A percentile compares a stretch with the other conserved stretches of the same genome.
Conservation (phyloP, 805 yeast species). For the Suhomyces tanzawaensis region DNA sequence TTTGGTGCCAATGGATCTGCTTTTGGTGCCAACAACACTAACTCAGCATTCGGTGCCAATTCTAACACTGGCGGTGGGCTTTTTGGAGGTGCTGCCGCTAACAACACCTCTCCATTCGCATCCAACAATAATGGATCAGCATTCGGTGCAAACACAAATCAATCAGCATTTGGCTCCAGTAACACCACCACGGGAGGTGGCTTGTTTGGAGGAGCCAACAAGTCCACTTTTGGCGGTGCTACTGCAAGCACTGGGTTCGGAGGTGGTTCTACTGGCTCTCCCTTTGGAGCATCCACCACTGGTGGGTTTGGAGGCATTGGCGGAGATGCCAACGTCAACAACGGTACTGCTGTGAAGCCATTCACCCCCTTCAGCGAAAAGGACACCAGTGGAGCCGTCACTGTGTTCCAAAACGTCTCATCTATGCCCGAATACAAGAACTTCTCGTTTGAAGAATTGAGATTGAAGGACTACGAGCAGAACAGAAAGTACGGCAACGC, state of each 20-base stretch:
- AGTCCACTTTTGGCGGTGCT: conserved; percentile 13
- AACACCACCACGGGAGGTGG: conserved; percentile 19
- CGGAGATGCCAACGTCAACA: conserved; percentile 35
- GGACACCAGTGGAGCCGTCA: conserved; percentile 57
- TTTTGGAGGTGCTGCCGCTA: conserved; percentile 15
- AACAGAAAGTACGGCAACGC: conserved; percentile 59
- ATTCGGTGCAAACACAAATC: conserved; percentile 5
- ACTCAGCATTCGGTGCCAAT: conserved; percentile 29
- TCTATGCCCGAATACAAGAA: conserved; percentile 89
- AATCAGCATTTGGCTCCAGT: conserved; percentile 42
- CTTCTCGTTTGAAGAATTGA: conserved; percentile 81
- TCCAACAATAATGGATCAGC: conserved; percentile 2
- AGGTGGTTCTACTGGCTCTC: conserved; percentile 18
- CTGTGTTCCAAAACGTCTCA: conserved; percentile 68
- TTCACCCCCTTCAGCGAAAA: conserved; percentile 70
- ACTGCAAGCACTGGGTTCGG: conserved; percentile 8
- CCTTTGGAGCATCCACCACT: conserved; percentile 23
- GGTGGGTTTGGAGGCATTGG: conserved; percentile 22
- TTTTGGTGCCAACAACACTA: conserved; percentile 17
- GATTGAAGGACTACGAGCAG: conserved; percentile 83
- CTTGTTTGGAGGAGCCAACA: conserved; percentile 24
- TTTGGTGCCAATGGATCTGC: conserved; percentile 11
- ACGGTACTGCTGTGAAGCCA: conserved; percentile 73
- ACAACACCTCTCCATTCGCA: conserved; percentile 8
- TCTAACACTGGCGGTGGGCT: conserved; percentile 16